Evolutionary conservation across 495 filamentous ascomycete genomes (phyloP).

Genomic region (Aspergillus indologenus): DNA sequence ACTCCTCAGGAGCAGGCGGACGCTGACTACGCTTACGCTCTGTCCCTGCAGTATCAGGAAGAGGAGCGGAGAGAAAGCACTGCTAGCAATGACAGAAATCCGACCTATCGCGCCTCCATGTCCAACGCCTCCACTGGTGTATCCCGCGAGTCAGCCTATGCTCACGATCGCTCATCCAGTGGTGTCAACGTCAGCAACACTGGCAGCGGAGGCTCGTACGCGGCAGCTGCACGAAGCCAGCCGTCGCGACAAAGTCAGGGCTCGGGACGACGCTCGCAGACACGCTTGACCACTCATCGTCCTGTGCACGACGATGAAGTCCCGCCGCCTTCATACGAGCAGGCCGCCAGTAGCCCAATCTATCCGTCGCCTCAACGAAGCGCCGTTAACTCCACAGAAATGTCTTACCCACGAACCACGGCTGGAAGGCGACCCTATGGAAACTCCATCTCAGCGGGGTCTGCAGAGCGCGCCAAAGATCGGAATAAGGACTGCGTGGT

Average conservation of each 20-base stretch:
- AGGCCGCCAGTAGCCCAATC: conserved; percentile 61
- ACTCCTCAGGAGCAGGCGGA: conserved; percentile 45
- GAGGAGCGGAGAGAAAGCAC: conserved; percentile 34
- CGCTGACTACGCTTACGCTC: conserved; percentile 48
- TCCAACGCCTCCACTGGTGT: conserved; percentile 6
- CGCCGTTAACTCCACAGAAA: conserved; percentile 39
- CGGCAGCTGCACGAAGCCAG: conserved; percentile 7
- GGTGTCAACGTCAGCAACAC: conserved; percentile 10
- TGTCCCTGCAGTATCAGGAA: conserved; percentile 47
- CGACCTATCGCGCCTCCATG: conserved; percentile 11
- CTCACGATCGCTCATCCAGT: conserved; percentile 20
- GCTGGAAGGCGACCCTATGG: conserved; percentile 20
- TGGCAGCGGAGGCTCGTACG: not conserved
- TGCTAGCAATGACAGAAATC: conserved; percentile 6
- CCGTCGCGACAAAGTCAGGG: conserved; percentile 15
- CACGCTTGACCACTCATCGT: conserved; percentile 30
- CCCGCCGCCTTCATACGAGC: conserved; percentile 79
- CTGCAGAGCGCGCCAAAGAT: conserved; percentile 25
- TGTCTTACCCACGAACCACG: conserved; percentile 15
- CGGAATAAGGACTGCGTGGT: conserved; percentile 44
- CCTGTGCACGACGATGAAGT: conserved; percentile 46
- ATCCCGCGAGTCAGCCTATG: not conserved
- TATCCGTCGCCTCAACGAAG: conserved; percentile 62
- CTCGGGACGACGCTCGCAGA: conserved; percentile 13
- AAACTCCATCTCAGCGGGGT: conserved; percentile 10